These are phyloP conservation scores for Spizellomyces punctatus DNA, from an alignment of 192 early-diverging fungal genomes.

Conservation along the genomic window DNA sequence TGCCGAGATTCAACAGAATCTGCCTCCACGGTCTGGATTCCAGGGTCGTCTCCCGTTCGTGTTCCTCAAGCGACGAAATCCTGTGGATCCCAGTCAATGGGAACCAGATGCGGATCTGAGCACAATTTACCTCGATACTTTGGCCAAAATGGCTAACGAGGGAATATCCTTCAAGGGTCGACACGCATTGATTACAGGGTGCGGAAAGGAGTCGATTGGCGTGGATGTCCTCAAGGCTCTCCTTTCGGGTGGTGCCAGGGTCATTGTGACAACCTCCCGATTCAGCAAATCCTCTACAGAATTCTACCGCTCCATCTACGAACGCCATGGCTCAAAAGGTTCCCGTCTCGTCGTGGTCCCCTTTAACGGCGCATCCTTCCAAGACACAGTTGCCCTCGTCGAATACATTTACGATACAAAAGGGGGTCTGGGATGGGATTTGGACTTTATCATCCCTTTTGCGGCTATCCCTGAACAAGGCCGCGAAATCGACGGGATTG, in stretches of 20 bases:
- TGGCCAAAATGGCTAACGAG: conserved; percentile 76
- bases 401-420: conserved; percentile 84
- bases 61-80: conserved; percentile 51
- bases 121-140: conserved; percentile 77
- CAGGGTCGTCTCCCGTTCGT: conserved; percentile 48
- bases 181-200: conserved; percentile 86
- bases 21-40: conserved; percentile 17
- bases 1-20: conserved; percentile 36
- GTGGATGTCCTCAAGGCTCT: conserved; percentile 80
- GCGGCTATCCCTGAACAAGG: conserved; percentile 92
- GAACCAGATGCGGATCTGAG: conserved; percentile 80
- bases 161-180: conserved; percentile 87
- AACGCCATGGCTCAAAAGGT: conserved; percentile 84
- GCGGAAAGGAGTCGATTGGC: conserved; percentile 88
- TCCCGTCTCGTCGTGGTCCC: conserved; percentile 85
- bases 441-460: conserved; percentile 94
- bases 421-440: conserved; percentile 84
- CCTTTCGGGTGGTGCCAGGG: conserved; percentile 83
- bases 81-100: conserved; percentile 74
- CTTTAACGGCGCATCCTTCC: conserved; percentile 89
- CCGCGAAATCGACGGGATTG: conserved; percentile 81
- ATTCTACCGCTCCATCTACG: conserved; percentile 88
- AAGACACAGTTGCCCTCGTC: conserved; percentile 80
- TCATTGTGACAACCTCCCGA: conserved; percentile 90
- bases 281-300: conserved; percentile 78